Evolutionary conservation across 2,329 filamentous ascomycete species (phyloP).

Genomic region (Ophiostoma sp.): DNA sequence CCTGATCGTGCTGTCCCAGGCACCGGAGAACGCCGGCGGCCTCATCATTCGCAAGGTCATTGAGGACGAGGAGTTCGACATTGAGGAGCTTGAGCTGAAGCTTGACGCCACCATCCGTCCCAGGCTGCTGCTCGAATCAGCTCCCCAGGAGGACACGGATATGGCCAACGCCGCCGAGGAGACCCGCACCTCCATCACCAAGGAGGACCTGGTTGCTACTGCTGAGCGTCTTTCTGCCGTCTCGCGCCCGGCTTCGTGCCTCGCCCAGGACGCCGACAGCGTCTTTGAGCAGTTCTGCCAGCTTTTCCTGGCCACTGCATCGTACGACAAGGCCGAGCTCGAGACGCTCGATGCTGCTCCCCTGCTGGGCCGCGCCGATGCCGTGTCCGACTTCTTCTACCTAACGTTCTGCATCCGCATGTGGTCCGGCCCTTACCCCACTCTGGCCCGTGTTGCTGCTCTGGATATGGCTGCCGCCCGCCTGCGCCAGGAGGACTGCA

Average conservation of each 20-base stretch:
- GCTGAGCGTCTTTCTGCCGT: slow-evolving; percentile 38
- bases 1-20: slow-evolving; percentile 61
- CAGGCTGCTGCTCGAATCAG: slow-evolving; percentile 42
- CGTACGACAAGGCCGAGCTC: slow-evolving; percentile 42
- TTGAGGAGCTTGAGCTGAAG: slow-evolving; percentile 69
- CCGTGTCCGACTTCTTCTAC: slow-evolving; percentile 59
- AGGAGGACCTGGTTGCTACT: slow-evolving; percentile 37
- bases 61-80: slow-evolving; percentile 62
- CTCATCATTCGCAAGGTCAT: slow-evolving; percentile 63
- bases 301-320: slow-evolving; percentile 50
- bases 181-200: slow-evolving; percentile 23
- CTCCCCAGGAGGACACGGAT: slow-evolving; percentile 41
- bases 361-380: slow-evolving; percentile 50
- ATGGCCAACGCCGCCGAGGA: slow-evolving; percentile 40
- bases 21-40: slow-evolving; percentile 54
- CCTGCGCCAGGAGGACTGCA: slow-evolving; percentile 48
- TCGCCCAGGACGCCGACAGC: slow-evolving; percentile 46
- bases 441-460: slow-evolving; percentile 62
- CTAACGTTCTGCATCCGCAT: slow-evolving; percentile 70
- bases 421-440: slow-evolving; percentile 67
- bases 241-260: slow-evolving; percentile 41
- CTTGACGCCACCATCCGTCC: slow-evolving; percentile 65
- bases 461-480: slow-evolving; percentile 58
- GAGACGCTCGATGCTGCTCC: slow-evolving; percentile 50
- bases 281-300: slow-evolving; percentile 56